Conservation (phyloP, 2,329 filamentous ascomycete genomes). For the Nothophoma quercina region DNA sequence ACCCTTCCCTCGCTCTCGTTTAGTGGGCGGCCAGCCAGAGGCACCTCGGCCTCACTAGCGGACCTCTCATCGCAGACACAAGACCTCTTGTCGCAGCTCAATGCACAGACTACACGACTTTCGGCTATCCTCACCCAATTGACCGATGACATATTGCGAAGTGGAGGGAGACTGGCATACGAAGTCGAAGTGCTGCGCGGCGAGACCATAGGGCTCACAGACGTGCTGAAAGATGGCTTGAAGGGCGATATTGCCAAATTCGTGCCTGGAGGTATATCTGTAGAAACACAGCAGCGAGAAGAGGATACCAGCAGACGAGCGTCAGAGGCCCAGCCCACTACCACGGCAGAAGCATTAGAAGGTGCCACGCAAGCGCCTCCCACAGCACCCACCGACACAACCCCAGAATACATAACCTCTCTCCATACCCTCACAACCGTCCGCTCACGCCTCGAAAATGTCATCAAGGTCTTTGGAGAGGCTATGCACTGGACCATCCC, state of each 20-base stretch:
- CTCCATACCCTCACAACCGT: slow-evolving; percentile 85
- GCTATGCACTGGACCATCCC: slow-evolving; percentile 96
- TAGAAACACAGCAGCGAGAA: slow-evolving; percentile 17
- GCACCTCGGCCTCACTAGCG: slow-evolving; percentile 67
- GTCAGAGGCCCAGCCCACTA: neutral
- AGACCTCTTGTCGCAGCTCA: slow-evolving; percentile 83
- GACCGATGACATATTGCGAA: slow-evolving; percentile 93
- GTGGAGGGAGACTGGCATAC: slow-evolving; percentile 87
- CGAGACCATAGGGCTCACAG: slow-evolving; percentile 81
- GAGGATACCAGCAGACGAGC: neutral
- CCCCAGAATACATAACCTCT: slow-evolving; percentile 69
- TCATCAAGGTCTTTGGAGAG: slow-evolving; percentile 90
- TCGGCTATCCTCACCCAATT: slow-evolving; percentile 84
- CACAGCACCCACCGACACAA: slow-evolving; percentile 16
- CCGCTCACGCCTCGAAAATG: slow-evolving; percentile 81
- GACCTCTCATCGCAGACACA: slow-evolving; percentile 84
- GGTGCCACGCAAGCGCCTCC: neutral
- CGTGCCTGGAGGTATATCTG: slow-evolving; percentile 59
- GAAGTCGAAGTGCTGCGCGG: slow-evolving; percentile 93
- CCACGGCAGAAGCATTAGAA: neutral
- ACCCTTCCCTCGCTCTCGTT: slow-evolving; percentile 73
- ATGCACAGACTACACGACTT: slow-evolving; percentile 83
- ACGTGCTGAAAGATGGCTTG: slow-evolving; percentile 76
- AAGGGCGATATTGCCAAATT: slow-evolving; percentile 77
- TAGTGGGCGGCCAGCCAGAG: slow-evolving; percentile 51